phyloP scores from a whole-genome alignment of 2,329 filamentous ascomycete genomes.

The Colletotrichum phormii region DNA sequence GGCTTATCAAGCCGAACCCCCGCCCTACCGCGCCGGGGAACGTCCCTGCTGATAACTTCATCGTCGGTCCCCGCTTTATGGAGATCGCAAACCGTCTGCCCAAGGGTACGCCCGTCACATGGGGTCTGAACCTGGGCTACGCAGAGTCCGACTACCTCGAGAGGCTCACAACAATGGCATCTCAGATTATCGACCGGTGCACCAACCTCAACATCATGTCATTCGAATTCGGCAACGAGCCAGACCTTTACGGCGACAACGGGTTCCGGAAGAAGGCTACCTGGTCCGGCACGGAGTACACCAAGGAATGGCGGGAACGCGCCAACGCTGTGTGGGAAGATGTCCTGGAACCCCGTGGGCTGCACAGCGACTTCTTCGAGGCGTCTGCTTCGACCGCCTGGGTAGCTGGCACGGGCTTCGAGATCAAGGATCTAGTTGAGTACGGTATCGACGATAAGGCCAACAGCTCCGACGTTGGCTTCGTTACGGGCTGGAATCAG shows the following conservation, averaged over 20 bases:
- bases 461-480: constrained; percentile 26
- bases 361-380: constrained; percentile 31
- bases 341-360: constrained; percentile 18
- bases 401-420: constrained; percentile 31
- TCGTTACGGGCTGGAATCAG: constrained; percentile 29
- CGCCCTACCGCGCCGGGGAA: constrained; percentile 8
- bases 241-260: constrained; percentile 31
- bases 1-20: constrained; percentile 29
- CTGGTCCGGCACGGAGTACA: constrained; percentile 25
- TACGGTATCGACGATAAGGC: constrained; percentile 13
- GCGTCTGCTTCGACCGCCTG: constrained; percentile 29
- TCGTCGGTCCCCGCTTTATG: constrained; percentile 32
- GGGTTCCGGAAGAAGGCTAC: constrained; percentile 10
- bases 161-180: constrained; percentile 26
- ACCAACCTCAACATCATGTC: constrained; percentile 32
- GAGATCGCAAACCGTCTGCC: constrained; percentile 32
- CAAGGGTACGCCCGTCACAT: constrained; percentile 27
- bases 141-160: constrained; percentile 27
- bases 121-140: constrained; percentile 32
- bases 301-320: constrained; percentile 24
- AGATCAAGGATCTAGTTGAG: constrained; percentile 19
- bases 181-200: constrained; percentile 31
- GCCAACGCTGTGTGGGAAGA: constrained; percentile 25
- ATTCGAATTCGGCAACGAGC: constrained; percentile 32
- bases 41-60: constrained; percentile 32